Base-by-base conservation (phyloP, 805 yeast species). In the Spathaspora girioi region DNA sequence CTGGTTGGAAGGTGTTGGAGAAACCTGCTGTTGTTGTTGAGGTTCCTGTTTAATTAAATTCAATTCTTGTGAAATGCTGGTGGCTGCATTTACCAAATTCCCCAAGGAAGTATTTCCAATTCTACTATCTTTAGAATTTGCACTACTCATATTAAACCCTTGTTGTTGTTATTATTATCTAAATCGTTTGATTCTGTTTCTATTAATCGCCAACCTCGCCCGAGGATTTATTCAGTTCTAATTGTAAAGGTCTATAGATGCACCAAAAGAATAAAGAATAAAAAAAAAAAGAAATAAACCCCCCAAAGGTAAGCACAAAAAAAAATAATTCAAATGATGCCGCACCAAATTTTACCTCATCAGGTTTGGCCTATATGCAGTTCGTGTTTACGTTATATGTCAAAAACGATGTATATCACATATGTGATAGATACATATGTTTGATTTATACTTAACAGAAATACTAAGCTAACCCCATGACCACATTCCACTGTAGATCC, bases 41-140 rank as follows among this genome's bases (percentile, higher is more conserved):
- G 64, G 43, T 53, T 65, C 68, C 38, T 63, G 63, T 45, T 65
- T 64, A 46, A 66, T 66, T 27, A 14, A 8, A 35, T 35, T 14
- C 40, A 35, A 35, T 35, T 35, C 40, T 35, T 35, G 40, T 14
- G 40, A 35, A 15, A 73, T 71, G 57, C 73, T 71, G 42, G 38
- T 50, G 50, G 79, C 79, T 11, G 73, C 70, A 52, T 71, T 76
- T 2, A 75, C 77, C 55, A 74, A 60, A 49, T 61, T 69, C 51
- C 74, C 75, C 23, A 74, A 62, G 19, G 47, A 29, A 45, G n/a
- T 35, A 20, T 20, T 20, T 23, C 40, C 40, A 35, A 15, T 14
- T 35, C 40, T 35, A 8, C 5, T 6, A 35, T 15, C 40, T 3
- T n/a, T 35, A 15, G 40, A 35, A 35, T 35, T 35, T 35, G 18